These are phyloP conservation scores for Medicago arabica DNA, from an alignment of 306 rosid species.

Conservation along the genomic window DNA sequence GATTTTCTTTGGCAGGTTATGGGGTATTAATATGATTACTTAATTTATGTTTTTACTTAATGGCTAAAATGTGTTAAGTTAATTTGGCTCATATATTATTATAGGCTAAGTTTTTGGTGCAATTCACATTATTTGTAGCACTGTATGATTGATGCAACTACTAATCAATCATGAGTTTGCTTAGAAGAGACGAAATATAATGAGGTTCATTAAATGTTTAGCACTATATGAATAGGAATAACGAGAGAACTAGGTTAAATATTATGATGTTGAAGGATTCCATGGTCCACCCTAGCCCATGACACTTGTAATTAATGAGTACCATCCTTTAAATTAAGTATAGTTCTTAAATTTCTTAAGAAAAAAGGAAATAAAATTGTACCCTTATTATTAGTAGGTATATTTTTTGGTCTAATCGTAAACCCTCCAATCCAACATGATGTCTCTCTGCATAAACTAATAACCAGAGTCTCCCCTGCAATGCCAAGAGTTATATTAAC, in stretches of 20 bases:
- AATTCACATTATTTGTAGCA: not conserved
- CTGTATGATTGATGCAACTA: not conserved
- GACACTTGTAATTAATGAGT: conserved; percentile 17
- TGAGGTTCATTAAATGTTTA: conserved; percentile 21
- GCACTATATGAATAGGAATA: conserved; percentile 19
- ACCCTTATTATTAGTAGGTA: not conserved
- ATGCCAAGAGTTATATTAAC: not conserved
- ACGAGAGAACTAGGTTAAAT: conserved; percentile 21
- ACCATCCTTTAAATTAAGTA: not conserved
- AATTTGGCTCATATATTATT: not conserved
- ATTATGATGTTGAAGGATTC: conserved; percentile 11
- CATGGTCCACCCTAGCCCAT: not conserved
- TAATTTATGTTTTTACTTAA: not conserved
- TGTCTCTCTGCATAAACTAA: conserved; percentile 36
- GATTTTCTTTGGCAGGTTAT: conserved; percentile 41
- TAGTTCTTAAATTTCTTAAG: not conserved
- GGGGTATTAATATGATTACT: not conserved
- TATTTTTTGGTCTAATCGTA: conserved; percentile 1
- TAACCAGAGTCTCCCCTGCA: not conserved
- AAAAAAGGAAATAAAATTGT: not conserved
- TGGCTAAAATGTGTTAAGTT: conserved; percentile 8
- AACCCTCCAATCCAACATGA: not conserved
- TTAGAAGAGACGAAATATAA: conserved; percentile 53
- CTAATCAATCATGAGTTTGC: conserved; percentile 44
- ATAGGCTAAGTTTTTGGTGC: not conserved